These are phyloP conservation scores for Cladosporium sp. DNA, from an alignment of 2,329 filamentous ascomycete species.

Conservation along the genomic window DNA sequence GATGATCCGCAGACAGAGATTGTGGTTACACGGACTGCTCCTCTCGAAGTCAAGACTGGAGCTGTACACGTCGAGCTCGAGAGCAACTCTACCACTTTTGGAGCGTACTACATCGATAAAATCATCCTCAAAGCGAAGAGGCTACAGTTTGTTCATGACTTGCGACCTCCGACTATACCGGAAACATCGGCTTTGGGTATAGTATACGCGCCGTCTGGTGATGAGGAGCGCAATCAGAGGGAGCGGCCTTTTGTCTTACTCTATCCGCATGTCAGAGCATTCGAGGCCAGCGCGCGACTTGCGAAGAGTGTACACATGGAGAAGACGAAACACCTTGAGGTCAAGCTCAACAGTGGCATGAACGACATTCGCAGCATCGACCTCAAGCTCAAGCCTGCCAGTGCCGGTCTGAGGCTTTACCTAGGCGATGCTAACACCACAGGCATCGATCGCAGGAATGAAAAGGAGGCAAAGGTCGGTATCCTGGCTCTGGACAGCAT, in stretches of 20 bases:
- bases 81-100: slow-evolving; percentile 63
- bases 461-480: slow-evolving; percentile 22
- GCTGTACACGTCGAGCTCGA: slow-evolving; percentile 55
- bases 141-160: slow-evolving; percentile 66
- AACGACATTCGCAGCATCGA: slow-evolving; percentile 61
- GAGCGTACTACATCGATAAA: slow-evolving; percentile 74
- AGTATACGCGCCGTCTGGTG: slow-evolving; percentile 17
- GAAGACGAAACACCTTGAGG: slow-evolving; percentile 73
- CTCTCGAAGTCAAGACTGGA: slow-evolving; percentile 58
- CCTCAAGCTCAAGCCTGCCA: slow-evolving; percentile 59
- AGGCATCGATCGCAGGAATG: slow-evolving; percentile 8
- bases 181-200: slow-evolving; percentile 18
- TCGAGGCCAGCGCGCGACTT: slow-evolving; percentile 68
- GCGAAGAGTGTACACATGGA: slow-evolving; percentile 77
- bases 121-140: slow-evolving; percentile 67
- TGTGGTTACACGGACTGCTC: slow-evolving; percentile 58
- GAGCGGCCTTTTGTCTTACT: slow-evolving; percentile 59
- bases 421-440: slow-evolving; percentile 50
- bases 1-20: slow-evolving; percentile 66
- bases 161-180: slow-evolving; percentile 44
- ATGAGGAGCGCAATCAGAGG: slow-evolving; percentile 21
- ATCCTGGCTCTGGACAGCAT: slow-evolving; percentile 30
- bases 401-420: slow-evolving; percentile 61
- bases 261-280: slow-evolving; percentile 68
- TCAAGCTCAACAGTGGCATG: slow-evolving; percentile 72